Percentiles rank a stretch among this genome's conserved stretches.
Evolutionary conservation across 805 yeast species (phyloP).

Genomic region (Ogataea trehalophila): DNA sequence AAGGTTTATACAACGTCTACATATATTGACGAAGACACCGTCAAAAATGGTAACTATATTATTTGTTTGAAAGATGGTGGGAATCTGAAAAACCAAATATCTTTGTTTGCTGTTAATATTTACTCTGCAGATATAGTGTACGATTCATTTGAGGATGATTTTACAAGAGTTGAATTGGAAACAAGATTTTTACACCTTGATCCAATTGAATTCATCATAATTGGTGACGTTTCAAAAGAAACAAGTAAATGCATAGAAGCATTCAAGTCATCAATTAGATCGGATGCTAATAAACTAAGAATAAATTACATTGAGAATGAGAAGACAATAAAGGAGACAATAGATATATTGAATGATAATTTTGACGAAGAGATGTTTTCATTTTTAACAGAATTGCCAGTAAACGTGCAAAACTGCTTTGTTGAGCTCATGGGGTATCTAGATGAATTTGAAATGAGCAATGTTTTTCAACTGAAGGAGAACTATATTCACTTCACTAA

Average conservation of each 20-base stretch:
- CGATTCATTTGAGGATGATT: slow-evolving; percentile 64
- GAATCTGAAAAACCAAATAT: slow-evolving; percentile 21
- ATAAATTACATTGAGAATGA: slow-evolving; percentile 1
- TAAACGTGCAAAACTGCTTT: slow-evolving; percentile 27
- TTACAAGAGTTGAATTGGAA: slow-evolving; percentile 56
- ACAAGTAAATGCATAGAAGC: slow-evolving; percentile 24
- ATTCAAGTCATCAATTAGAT: slow-evolving; percentile 9
- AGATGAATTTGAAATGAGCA: slow-evolving; percentile 55
- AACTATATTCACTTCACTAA: slow-evolving; percentile 50
- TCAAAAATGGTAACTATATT: slow-evolving; percentile 37
- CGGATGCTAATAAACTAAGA: slow-evolving; percentile 6
- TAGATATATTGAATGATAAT: slow-evolving; percentile 4
- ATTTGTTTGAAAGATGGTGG: slow-evolving; percentile 37
- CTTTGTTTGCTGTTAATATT: slow-evolving; percentile 63
- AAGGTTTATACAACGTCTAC: slow-evolving; percentile 81
- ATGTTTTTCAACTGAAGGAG: slow-evolving; percentile 46
- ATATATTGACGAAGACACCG: slow-evolving; percentile 47
- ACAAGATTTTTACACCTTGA: slow-evolving; percentile 68
- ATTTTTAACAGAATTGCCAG: slow-evolving; percentile 13
- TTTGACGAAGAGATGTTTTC: slow-evolving; percentile 9
- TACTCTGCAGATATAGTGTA: slow-evolving; percentile 70
- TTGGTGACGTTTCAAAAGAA: slow-evolving; percentile 36
- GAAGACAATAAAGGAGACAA: slow-evolving; percentile 7
- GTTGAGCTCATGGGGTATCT: slow-evolving; percentile 50
- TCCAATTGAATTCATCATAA: slow-evolving; percentile 67